phyloP scores from a whole-genome alignment of 2,329 filamentous ascomycete species.

The Elsinoe ampelina region DNA sequence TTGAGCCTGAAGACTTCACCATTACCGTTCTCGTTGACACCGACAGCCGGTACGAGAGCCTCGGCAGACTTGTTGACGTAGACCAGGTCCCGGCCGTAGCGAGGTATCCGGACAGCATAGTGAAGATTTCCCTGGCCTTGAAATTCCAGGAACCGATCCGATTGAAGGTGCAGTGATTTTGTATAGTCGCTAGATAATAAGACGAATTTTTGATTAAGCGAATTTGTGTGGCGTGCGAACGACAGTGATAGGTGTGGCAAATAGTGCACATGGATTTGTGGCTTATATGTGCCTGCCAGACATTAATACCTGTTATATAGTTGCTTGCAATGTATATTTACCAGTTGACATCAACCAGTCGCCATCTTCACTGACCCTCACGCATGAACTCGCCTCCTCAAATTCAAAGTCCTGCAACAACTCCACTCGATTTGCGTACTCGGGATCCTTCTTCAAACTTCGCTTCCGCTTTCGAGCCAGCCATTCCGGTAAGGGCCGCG shows the following conservation, averaged over 20 bases:
- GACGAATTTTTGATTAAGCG: conserved; percentile 82
- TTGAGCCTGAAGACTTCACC: conserved; percentile 93
- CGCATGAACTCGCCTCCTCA: conserved; percentile 84
- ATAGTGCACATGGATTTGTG: conserved; percentile 92
- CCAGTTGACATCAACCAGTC: conserved; percentile 96
- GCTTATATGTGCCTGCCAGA: conserved; percentile 52
- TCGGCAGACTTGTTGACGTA: conserved; percentile 79
- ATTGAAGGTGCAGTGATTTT: conserved; percentile 88
- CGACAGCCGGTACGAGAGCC: conserved; percentile 77
- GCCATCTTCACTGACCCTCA: conserved; percentile 86
- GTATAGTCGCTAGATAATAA: conserved; percentile 85
- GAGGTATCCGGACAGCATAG: conserved; percentile 78
- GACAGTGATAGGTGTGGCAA: conserved; percentile 89
- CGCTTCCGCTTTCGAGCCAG: conserved; percentile 81
- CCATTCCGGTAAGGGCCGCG: conserved; percentile 88
- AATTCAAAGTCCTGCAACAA: conserved; percentile 97
- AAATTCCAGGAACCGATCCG: conserved; percentile 83
- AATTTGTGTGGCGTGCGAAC: conserved; percentile 82
- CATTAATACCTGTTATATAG: not conserved
- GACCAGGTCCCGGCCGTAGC: conserved; percentile 81
- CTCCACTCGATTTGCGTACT: conserved; percentile 89
- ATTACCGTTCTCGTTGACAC: conserved; percentile 72
- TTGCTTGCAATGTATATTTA: conserved; percentile 28
- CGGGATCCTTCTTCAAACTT: conserved; percentile 82
- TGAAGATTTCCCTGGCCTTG: conserved; percentile 84